Evolutionary conservation across 2,329 filamentous ascomycete species (phyloP), one percentile per base, ranked within the genome.

Genomic region (Cercospora sp.): DNA sequence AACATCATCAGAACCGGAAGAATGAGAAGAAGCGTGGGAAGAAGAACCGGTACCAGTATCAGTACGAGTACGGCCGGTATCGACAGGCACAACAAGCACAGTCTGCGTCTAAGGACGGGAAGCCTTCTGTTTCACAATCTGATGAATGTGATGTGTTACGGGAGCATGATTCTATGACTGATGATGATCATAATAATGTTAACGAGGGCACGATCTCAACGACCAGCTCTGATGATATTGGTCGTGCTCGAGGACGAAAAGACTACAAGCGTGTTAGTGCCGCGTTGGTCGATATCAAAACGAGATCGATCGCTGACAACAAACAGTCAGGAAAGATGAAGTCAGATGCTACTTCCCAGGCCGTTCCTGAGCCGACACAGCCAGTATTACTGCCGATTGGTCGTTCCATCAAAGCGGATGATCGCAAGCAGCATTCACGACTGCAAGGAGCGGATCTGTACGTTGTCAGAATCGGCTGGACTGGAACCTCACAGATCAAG

Each of bases 381-480:
- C 65, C 71, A 76, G 63, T 75, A 33, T 70, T 79, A n/a, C 60
- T 78, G 12, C 75, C 76, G 10, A 74, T 75, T 55, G 75, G 76
- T 42, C 69, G 45, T 16, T 72, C 66, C 23, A 66, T 65, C 62
- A 73, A 65, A 62, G 63, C 80, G 13, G 72, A 71, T 23, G 80
- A 82, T 4, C 80, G 82, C 9, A 84, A 78, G 72, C 84, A 83
- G 73, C 76, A 83, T 69, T 78, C 80, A 6, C 80, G 81, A 42
- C 79, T 86, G 0, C 78, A 82, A 31, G 83, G 84, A 8, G 83
- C 84, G 3, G 84, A 86, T 72, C 72, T 86, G 0, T 86, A 86
- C 67, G 84, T 86, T 16, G 80, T 80, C 31, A 78, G 83, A 42
- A 77, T 85, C 0, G 81, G 81, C 40, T 73, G 73, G 71, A 59